Conservation (phyloP, 345 rosid species). For the Psidium guajava region DNA sequence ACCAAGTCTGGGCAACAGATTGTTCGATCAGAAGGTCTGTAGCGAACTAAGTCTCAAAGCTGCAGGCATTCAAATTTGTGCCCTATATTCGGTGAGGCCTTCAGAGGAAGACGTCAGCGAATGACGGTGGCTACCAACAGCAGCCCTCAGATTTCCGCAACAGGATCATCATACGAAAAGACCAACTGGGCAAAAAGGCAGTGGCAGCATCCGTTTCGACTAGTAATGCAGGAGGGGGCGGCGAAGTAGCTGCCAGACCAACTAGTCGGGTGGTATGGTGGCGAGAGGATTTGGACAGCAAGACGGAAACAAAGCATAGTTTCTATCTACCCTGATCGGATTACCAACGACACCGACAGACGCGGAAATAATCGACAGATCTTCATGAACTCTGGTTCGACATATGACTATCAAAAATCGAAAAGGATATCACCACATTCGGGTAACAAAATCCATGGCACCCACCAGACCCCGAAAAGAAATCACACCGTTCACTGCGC, state of each 20-base stretch:
- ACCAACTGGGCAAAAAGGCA: not conserved
- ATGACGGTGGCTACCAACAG: not conserved
- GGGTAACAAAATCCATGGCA: not conserved
- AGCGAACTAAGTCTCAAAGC: not conserved
- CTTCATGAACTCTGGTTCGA: not conserved
- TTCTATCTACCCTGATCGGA: not conserved
- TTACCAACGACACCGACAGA: not conserved
- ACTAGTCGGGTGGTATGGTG: not conserved
- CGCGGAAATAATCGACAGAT: not conserved
- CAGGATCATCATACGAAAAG: not conserved
- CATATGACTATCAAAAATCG: not conserved
- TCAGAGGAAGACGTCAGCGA: not conserved
- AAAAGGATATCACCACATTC: not conserved
- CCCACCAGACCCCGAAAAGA: not conserved
- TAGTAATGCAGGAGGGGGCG: not conserved
- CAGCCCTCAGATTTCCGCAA: not conserved
- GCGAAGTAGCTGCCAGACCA: not conserved
- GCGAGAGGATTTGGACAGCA: not conserved
- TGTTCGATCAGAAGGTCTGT: not conserved
- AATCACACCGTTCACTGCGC: not conserved
- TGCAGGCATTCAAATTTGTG: not conserved
- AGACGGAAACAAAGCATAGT: not conserved
- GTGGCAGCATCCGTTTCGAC: not conserved
- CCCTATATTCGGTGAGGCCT: not conserved
- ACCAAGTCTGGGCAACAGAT: not conserved